phyloP scores from a whole-genome alignment of 768 basidiomycete genomes.

The Calocybe gangraenosa region DNA sequence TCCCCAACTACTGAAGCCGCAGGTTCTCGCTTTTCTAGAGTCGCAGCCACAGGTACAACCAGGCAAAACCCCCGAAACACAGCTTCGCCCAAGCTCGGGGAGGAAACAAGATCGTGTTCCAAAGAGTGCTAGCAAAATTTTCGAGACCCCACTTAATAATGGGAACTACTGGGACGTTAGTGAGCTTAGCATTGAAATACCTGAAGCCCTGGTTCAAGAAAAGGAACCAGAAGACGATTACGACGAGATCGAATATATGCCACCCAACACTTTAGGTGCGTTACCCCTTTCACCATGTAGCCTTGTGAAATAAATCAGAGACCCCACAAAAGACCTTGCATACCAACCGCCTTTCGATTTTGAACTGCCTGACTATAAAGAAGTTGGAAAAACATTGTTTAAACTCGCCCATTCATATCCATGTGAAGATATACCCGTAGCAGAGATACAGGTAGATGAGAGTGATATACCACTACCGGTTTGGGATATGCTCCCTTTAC shows the following conservation, averaged over 20 bases:
- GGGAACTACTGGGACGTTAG: constrained; percentile 78
- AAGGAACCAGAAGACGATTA: constrained; percentile 28
- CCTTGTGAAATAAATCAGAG: background rate
- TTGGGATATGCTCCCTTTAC: constrained; percentile 27
- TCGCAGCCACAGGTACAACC: constrained; percentile 16
- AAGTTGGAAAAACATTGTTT: constrained; percentile 34
- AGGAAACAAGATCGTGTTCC: constrained; percentile 61
- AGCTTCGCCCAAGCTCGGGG: constrained; percentile 62
- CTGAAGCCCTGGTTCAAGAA: constrained; percentile 26
- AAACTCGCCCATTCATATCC: constrained; percentile 28
- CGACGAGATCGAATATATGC: constrained; percentile 51
- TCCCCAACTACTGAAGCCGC: constrained; percentile 30
- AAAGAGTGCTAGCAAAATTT: constrained; percentile 41
- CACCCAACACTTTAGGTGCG: constrained; percentile 42
- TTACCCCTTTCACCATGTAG: background rate
- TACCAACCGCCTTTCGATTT: constrained; percentile 43
- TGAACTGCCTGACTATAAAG: constrained; percentile 38
- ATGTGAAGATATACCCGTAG: constrained; percentile 26
- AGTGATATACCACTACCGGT: constrained; percentile 18
- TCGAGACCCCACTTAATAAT: constrained; percentile 63
- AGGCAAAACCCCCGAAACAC: constrained; percentile 33
- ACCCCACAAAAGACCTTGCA: constrained; percentile 28
- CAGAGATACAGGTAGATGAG: constrained; percentile 25
- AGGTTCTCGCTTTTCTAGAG: constrained; percentile 21
- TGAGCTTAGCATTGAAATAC: constrained; percentile 37